phyloP scores from a whole-genome alignment of 805 yeast species.

The Ogataea henricii region DNA sequence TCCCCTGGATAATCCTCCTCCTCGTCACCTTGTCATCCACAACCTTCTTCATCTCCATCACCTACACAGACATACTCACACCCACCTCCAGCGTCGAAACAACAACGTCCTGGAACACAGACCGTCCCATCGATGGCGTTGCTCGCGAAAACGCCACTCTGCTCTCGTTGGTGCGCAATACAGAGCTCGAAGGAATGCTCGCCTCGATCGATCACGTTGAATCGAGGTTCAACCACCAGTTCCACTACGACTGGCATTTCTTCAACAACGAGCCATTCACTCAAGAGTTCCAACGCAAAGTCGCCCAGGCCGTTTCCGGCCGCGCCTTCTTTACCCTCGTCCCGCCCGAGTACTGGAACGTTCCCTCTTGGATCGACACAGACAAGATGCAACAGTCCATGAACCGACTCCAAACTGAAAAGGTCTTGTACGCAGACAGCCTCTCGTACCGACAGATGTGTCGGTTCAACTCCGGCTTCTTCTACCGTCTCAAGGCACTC shows the following conservation, averaged over 20 bases:
- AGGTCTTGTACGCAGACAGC: conserved; percentile 57
- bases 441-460: conserved; percentile 74
- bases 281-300: conserved; percentile 37
- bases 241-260: conserved; percentile 47
- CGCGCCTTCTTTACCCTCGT: conserved; percentile 43
- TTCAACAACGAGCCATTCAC: conserved; percentile 49
- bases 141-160: conserved; percentile 61
- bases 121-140: too few relatives aligned
- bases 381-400: conserved; percentile 33
- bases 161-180: conserved; percentile 45
- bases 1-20: not conserved
- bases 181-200: conserved; percentile 39
- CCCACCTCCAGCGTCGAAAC: not conserved
- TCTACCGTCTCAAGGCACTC: conserved; percentile 49
- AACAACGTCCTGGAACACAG: not conserved
- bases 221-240: conserved; percentile 40
- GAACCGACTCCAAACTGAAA: conserved; percentile 28
- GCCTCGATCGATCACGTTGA: conserved; percentile 40
- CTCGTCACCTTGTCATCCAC: not conserved
- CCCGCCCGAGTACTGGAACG: conserved; percentile 48
- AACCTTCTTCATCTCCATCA: not conserved
- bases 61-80: not conserved
- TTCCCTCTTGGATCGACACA: conserved; percentile 46
- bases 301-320: conserved; percentile 38
- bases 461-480: conserved; percentile 51